Evolutionary conservation across 495 filamentous ascomycete genomes (phyloP).

Genomic region (Xylaria intraflava): DNA sequence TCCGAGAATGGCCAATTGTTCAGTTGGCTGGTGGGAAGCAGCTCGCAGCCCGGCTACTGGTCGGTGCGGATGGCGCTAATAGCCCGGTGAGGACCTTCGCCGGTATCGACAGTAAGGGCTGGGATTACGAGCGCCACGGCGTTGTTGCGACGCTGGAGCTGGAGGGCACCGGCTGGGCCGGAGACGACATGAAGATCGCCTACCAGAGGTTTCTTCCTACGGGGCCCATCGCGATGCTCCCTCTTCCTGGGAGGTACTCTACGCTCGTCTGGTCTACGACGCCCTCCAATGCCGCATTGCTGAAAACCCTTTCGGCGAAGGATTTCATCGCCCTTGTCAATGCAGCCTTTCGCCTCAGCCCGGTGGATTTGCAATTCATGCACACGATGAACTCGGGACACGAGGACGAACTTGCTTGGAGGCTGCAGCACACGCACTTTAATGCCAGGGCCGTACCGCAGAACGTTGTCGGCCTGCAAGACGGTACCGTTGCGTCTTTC

Average conservation of each 20-base stretch:
- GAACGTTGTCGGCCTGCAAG: constrained; percentile 59
- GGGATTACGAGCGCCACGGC: constrained; percentile 89
- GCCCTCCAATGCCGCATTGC: constrained; percentile 63
- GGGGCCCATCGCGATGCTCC: constrained; percentile 84
- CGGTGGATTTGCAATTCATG: constrained; percentile 78
- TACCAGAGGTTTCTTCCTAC: constrained; percentile 95
- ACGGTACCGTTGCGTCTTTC: constrained; percentile 79
- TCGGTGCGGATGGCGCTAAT: constrained; percentile 92
- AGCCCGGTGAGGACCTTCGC: constrained; percentile 89
- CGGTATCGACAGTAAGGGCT: constrained; percentile 74
- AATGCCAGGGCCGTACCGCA: constrained; percentile 41
- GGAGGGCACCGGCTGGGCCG: constrained; percentile 46
- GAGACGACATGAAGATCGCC: constrained; percentile 58
- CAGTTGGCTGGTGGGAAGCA: constrained; percentile 54
- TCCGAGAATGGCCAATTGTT: constrained; percentile 81
- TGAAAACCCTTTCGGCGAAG: constrained; percentile 63
- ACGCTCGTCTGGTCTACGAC: constrained; percentile 93
- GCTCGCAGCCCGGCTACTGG: constrained; percentile 73
- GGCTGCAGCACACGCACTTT: constrained; percentile 59
- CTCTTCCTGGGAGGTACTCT: constrained; percentile 72
- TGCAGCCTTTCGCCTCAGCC: constrained; percentile 78
- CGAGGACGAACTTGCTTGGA: constrained; percentile 73
- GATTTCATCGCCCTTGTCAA: constrained; percentile 88
- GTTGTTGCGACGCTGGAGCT: constrained; percentile 83
- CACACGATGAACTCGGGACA: constrained; percentile 55